These are phyloP conservation scores for Thelonectria olida DNA, from an alignment of 2,329 filamentous ascomycete species.

Conservation along the genomic window DNA sequence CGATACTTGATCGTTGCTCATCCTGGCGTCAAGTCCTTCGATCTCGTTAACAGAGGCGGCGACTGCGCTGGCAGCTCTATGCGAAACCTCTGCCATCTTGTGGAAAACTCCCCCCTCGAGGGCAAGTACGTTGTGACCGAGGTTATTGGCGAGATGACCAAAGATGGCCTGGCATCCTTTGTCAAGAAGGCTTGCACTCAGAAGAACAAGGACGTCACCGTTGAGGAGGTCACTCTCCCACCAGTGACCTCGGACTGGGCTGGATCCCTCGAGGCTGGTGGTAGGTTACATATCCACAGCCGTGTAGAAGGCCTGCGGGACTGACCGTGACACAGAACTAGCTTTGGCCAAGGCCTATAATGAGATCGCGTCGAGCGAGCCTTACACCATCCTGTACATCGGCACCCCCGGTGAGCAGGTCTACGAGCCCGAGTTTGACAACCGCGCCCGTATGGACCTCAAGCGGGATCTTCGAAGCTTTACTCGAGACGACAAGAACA, in stretches of 20 bases:
- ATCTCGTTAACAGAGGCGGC: slow-evolving; percentile 67
- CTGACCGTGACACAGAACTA: slow-evolving; percentile 51
- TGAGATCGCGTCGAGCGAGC: slow-evolving; percentile 48
- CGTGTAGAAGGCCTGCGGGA: not conserved
- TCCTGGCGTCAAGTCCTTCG: slow-evolving; percentile 74
- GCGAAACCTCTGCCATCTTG: slow-evolving; percentile 60
- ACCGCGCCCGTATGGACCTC: slow-evolving; percentile 74
- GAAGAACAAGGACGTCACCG: slow-evolving; percentile 47
- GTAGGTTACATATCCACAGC: slow-evolving; percentile 44
- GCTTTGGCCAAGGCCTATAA: slow-evolving; percentile 60
- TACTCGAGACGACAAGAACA: slow-evolving; percentile 52
- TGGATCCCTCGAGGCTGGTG: slow-evolving; percentile 56
- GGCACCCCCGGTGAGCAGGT: slow-evolving; percentile 66
- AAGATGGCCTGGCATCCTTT: slow-evolving; percentile 52
- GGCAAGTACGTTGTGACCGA: slow-evolving; percentile 63
- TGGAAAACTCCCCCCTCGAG: slow-evolving; percentile 46
- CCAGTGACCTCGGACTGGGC: slow-evolving; percentile 55
- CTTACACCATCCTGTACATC: slow-evolving; percentile 81
- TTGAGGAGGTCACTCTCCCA: slow-evolving; percentile 53
- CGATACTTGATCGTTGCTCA: slow-evolving; percentile 83
- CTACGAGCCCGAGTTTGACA: slow-evolving; percentile 74
- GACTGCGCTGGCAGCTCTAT: slow-evolving; percentile 59
- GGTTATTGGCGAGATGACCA: slow-evolving; percentile 61
- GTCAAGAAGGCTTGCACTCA: slow-evolving; percentile 58
- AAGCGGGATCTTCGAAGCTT: slow-evolving; percentile 65